phyloP scores from a whole-genome alignment of 176 grass and related monocot species.

The Musa acuminata region DNA sequence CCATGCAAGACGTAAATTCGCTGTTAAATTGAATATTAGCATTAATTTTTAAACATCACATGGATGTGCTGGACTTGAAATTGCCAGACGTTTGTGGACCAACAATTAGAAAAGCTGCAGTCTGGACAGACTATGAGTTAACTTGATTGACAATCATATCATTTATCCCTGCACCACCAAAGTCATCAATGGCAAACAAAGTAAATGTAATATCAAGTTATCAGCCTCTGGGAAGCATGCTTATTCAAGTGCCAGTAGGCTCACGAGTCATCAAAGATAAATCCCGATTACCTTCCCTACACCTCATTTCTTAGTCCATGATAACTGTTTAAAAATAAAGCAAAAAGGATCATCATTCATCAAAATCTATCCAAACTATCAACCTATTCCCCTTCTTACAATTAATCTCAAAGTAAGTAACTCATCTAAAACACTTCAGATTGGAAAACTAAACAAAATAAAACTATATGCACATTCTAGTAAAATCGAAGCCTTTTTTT shows the following conservation, averaged over 20 bases:
- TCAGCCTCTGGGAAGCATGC: background rate
- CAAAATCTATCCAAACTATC: no score
- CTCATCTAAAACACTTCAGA: no score
- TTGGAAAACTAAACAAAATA: no score
- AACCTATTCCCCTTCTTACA: no score
- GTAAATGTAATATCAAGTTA: no score
- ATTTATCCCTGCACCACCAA: background rate
- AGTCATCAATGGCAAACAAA: no score
- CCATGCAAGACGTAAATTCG: background rate
- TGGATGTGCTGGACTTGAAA: background rate
- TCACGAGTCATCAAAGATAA: background rate
- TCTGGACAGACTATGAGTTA: background rate
- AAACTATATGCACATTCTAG: no score
- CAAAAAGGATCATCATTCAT: no score
- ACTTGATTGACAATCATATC: background rate
- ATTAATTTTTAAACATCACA: background rate
- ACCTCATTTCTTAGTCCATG: no score
- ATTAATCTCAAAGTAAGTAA: no score
- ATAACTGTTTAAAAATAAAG: no score
- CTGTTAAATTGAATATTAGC: background rate
- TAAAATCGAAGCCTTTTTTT: no score
- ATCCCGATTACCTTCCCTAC: background rate
- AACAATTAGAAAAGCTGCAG: background rate
- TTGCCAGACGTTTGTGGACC: background rate
- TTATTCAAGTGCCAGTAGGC: background rate